Base-by-base conservation (phyloP, 257 asterid species). In the Asclepias syriaca region DNA sequence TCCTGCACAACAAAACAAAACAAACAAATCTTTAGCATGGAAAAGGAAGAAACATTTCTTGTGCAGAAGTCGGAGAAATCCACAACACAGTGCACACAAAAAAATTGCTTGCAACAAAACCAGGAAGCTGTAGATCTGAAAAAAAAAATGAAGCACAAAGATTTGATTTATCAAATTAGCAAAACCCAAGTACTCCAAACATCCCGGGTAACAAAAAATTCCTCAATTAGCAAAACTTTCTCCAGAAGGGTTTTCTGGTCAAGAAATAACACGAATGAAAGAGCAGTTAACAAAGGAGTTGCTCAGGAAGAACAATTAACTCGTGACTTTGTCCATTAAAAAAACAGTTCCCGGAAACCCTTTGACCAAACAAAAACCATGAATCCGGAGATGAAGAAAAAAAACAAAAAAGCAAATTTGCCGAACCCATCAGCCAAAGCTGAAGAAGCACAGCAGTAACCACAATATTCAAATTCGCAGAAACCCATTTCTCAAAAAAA, bases 1-100 rank as follows among this genome's bases (percentile, higher is more conserved):
- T 95, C 99, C 99, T 95, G 95, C 87, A 83, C 8, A 39, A 39
- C 45, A 8, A 54, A 19, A 54, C 37, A 37, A 48, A 58, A 58
- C 57, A 70, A 24, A 21, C 59, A 59, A 29, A 5, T 3, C 3
- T 6, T 7, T 70, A 76, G 24, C 70, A 65, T 39, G 67, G 8
- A 75, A 74, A 72, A 79, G 65, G 65, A 70, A 64, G 66, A 59
- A 32, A 53, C 76, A 68, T 18, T 18, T 19, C 32, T 39, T 39
- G 10, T 15, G 55, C 45, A 29, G 63, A 61, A 49, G 34, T 5
- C 1, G 61, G 48, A 51, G 4, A 6, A 21, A 56, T 65, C 12
- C 27, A 48, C 40, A 61, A 34, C 46, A 43, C 10, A 27, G 27
- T 53, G 37, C 15, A 18, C 0, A 50, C 2, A 8, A 69, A 16